A percentile compares a stretch with the other conserved stretches of the same genome.
Conservation (phyloP, 148 eudicot species). For the Euryodendron excelsum region DNA sequence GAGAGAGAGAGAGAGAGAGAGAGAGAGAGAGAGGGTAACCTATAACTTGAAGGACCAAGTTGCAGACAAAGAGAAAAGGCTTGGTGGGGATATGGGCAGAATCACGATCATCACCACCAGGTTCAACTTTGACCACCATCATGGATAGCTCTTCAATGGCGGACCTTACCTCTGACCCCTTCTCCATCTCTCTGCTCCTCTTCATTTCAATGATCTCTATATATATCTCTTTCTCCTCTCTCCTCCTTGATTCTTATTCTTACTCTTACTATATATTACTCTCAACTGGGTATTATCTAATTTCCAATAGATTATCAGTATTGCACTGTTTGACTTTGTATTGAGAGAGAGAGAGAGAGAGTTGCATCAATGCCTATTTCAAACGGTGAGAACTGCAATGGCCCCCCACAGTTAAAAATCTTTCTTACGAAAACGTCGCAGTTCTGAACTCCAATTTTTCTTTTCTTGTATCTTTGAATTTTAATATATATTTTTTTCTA, state of each 20-base stretch:
- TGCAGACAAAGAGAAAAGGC: constrained; percentile 68
- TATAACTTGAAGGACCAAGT: constrained; percentile 63
- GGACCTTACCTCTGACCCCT: constrained; percentile 48
- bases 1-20: constrained; percentile 14
- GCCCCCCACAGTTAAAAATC: neutral
- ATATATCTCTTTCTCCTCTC: constrained; percentile 15
- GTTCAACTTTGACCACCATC: constrained; percentile 28
- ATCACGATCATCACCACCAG: constrained; percentile 16
- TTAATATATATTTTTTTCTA: neutral
- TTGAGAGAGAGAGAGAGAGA: neutral
- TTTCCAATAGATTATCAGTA: neutral
- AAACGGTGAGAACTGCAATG: neutral
- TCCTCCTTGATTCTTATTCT: no score
- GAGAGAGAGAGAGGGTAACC: no score
- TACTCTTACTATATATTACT: constrained; percentile 4
- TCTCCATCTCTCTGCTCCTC: constrained; percentile 48
- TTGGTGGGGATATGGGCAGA: constrained; percentile 46
- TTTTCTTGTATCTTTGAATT: neutral
- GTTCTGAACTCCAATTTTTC: neutral
- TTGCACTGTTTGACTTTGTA: neutral
- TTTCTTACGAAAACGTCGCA: no score
- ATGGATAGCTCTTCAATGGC: constrained; percentile 69
- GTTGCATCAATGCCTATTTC: neutral
- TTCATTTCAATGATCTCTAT: constrained; percentile 33
- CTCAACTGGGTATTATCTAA: neutral